Base-by-base conservation (phyloP, 148 eudicot genomes). In the Camellia japonica region DNA sequence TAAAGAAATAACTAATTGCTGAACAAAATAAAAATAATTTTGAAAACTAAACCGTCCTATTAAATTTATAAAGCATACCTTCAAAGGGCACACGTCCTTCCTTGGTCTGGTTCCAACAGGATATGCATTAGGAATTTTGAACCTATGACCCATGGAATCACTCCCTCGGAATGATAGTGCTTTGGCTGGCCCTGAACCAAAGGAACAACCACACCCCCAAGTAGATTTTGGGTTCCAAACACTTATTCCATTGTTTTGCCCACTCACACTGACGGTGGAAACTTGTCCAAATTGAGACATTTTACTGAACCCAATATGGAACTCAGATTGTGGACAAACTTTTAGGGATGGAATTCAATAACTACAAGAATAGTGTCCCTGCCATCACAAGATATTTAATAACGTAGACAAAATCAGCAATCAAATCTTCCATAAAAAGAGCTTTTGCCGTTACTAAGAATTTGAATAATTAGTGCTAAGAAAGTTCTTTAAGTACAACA, bases 261-360 rank as follows among this genome's bases (percentile, higher is more conserved):
- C 71, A 42, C 68, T 83, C 77, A 75, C 55, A 68, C 80, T 84
- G 20, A 87, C 59, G 20, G 93, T 87, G 80, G 89, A 88, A 65
- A 87, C 89, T 66, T 82, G 81, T 73, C 93, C 93, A 51, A 85
- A 80, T 76, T 80, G 88, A 70, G 83, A 66, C 93, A 88, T 90
- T 47, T 69, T 66, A 61, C 23, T 64, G 6, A 64, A 58, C 44
- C 12, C 55, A 76, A 62, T 55, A 19, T n/a, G 7, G 73, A 65
- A 68, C 44, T 78, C 59, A 11, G 60, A 74, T 44, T 44, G 44
- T 13, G 68, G 13, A 63, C 76, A n/a, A 51, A 79, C 65, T 23
- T 16, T 63, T 56, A 10, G 23, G 58, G 58, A 77, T 20, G 20
- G 10, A 71, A 52, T 64, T 77, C 30, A n/a, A 10, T 58, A 68